Conservation (phyloP, 345 rosid species). For the Excoecaria agallocha region DNA sequence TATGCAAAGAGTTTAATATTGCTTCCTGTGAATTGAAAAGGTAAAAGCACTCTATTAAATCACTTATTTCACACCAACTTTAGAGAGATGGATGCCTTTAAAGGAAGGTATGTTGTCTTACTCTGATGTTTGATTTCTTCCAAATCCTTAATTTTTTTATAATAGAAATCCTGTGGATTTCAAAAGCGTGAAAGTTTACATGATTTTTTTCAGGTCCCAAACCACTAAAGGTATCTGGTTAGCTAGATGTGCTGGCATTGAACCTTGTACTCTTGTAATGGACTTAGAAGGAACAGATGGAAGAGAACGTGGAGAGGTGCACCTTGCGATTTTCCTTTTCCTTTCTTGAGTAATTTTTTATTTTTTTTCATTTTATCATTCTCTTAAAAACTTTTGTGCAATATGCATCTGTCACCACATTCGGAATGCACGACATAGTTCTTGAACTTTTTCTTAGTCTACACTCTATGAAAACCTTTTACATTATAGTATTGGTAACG, state of each 20-base stretch:
- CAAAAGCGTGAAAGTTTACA: neutral
- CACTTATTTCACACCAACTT: conserved; percentile 86
- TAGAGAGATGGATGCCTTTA: conserved; percentile 98
- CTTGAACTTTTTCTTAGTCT: neutral
- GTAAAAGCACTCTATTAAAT: conserved; percentile 94
- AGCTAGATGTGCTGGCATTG: conserved; percentile 83
- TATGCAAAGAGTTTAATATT: conserved; percentile 19
- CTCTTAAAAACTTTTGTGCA: neutral
- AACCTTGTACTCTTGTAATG: conserved; percentile 94
- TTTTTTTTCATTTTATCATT: neutral
- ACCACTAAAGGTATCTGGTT: conserved; percentile 98
- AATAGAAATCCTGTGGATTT: neutral
- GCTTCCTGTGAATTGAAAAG: conserved; percentile 46
- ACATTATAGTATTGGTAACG: neutral
- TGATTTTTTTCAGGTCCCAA: conserved; percentile 63
- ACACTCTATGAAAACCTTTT: neutral
- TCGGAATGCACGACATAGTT: neutral
- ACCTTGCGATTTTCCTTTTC: neutral
- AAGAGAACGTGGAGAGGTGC: conserved; percentile 99
- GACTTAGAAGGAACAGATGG: conserved; percentile 99
- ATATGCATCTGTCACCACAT: neutral
- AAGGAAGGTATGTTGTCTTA: conserved; percentile 66
- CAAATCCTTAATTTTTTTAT: neutral
- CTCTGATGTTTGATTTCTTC: conserved; percentile 9
- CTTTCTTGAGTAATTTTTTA: neutral